Evolutionary conservation across 495 filamentous ascomycete genomes (phyloP), one percentile per base, ranked within the genome.

Genomic region (Corynascus novoguineensis): DNA sequence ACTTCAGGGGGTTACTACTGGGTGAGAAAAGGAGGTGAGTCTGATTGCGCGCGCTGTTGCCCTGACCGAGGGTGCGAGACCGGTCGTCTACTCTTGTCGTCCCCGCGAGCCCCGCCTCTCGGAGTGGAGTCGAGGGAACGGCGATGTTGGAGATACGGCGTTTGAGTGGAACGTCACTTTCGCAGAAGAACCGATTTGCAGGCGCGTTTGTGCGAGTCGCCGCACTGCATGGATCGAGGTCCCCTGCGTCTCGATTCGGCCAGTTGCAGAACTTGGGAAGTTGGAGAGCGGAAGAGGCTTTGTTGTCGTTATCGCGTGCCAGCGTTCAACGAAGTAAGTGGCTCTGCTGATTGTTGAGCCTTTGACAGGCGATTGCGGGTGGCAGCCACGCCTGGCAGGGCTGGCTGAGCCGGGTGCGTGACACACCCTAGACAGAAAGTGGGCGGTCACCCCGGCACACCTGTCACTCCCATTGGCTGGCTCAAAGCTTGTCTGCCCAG

Each of bases 121-220:
- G 29, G 46, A 55, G 53, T 60, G 53, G 59, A 60, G 48, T 21
- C 53, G 46, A 38, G 15, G 25, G 29, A 37, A 59, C 57, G 49
- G 29, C 34, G 32, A 48, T 4, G 31, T 48, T 42, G 31, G 44
- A 17, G 49, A 48, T 55, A 44, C 42, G 14, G n/a, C 41, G 22
- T 31, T 31, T 31, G 5, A 21, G 29, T 53, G 48, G 41, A 48
- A 45, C 37, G 22, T n/a, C 41, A 32, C 7, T 35, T 25, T 32
- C 29, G 48, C 38, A 28, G 35, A 11, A 24, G 55, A 49, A 41
- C 32, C 24, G 56, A 31, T 45, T 42, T 4, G 31, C 34, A 29
- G 32, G 15, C 12, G 27, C 25, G 22, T 28, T 32, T 40, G n/a
- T 34, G 51, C 34, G 12, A 27, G 7, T 17, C n/a, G 24, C 34